A percentile compares a stretch with the other conserved stretches of the same genome.
phyloP scores from a whole-genome alignment of 345 rosid species.

The Citrus sp. region DNA sequence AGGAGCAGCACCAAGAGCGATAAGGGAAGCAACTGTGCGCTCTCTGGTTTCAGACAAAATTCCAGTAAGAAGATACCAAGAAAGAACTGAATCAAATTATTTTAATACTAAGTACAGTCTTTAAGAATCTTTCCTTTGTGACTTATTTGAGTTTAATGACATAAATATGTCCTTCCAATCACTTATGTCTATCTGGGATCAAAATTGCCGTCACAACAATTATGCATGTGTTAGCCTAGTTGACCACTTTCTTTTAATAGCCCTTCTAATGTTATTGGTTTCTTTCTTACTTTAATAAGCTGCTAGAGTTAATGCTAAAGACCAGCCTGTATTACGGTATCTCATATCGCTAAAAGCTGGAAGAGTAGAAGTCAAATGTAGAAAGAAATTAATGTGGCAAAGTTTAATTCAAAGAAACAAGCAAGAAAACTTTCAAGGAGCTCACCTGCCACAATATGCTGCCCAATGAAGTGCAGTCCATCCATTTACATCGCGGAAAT shows the following conservation, averaged over 20 bases:
- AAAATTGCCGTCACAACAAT: background rate
- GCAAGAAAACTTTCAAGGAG: slow-evolving; percentile 7
- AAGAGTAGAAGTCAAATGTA: too few species aligned
- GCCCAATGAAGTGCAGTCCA: slow-evolving; percentile 99
- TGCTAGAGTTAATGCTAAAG: background rate
- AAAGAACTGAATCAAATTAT: background rate
- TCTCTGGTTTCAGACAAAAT: slow-evolving; percentile 49
- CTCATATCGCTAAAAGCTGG: background rate
- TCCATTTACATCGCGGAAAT: slow-evolving; percentile 88
- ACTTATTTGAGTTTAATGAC: background rate
- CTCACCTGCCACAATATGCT: slow-evolving; percentile 88
- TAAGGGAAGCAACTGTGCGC: slow-evolving; percentile 67
- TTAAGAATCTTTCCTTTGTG: background rate
- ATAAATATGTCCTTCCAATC: background rate
- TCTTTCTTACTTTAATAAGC: background rate
- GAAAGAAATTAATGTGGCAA: background rate
- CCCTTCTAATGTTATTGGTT: background rate
- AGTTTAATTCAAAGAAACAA: background rate
- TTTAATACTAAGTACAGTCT: background rate
- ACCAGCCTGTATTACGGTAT: background rate
- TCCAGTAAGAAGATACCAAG: slow-evolving; percentile 10
- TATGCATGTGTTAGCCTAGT: background rate
- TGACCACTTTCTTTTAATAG: background rate
- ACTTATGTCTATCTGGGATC: background rate
- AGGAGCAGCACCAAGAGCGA: slow-evolving; percentile 76